phyloP scores from a whole-genome alignment of 352 stramenopile species.

The Elongisporangium senticosum region DNA sequence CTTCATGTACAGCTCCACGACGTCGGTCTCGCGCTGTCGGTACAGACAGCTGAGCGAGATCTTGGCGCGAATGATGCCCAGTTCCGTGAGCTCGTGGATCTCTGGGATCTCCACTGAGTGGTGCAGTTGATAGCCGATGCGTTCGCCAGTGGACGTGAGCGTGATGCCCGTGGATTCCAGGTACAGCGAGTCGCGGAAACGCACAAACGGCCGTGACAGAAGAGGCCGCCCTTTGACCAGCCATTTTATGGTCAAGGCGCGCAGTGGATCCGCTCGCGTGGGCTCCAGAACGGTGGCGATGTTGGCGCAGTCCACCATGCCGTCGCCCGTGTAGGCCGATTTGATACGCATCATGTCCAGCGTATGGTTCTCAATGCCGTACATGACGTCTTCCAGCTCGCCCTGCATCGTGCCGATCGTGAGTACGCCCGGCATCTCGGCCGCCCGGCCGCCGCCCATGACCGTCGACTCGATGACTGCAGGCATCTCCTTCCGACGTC shows the following conservation, averaged over 20 bases:
- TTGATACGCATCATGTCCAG: constrained; percentile 47
- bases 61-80: constrained; percentile 34
- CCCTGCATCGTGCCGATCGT: constrained; percentile 17
- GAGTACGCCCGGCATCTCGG: neutral
- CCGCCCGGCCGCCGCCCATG: too few species aligned
- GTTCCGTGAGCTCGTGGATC: constrained; percentile 25
- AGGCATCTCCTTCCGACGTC: constrained; percentile 5
- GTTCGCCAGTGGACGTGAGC: constrained; percentile 29
- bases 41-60: constrained; percentile 32
- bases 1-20: constrained; percentile 31
- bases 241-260: constrained; percentile 40
- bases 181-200: constrained; percentile 47
- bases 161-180: constrained; percentile 40
- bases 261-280: constrained; percentile 27
- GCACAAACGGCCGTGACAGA: constrained; percentile 29
- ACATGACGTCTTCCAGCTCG: constrained; percentile 46
- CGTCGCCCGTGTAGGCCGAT: constrained; percentile 42
- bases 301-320: constrained; percentile 38
- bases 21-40: constrained; percentile 19
- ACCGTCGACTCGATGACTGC: too few species aligned
- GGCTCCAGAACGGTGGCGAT: constrained; percentile 27
- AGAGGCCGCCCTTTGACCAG: constrained; percentile 35
- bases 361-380: constrained; percentile 37
- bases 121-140: constrained; percentile 26
- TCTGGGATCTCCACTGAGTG: constrained; percentile 33